Conservation (phyloP, 176 grass and related monocot species). For the Oryza glaberrima region DNA sequence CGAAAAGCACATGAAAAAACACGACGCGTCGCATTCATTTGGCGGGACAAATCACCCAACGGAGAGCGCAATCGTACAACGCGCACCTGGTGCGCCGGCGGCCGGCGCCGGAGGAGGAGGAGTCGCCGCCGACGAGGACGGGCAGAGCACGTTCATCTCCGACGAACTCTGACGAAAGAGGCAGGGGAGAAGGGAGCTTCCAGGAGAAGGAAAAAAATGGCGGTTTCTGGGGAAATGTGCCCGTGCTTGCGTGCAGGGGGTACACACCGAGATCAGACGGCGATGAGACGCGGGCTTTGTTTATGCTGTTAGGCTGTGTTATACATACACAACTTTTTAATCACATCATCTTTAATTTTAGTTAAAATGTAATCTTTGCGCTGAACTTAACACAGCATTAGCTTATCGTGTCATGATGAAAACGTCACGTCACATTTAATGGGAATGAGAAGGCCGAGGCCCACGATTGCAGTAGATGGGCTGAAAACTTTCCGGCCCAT, state of each 20-base stretch:
- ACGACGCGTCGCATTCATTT: background rate
- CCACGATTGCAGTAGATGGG: no score
- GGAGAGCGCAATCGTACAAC: no score
- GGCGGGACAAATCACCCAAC: background rate
- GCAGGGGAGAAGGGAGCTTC: background rate
- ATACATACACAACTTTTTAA: no score
- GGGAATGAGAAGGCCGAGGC: no score
- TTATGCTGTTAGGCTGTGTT: background rate
- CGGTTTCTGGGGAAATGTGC: background rate
- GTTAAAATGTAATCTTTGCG: no score
- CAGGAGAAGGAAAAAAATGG: background rate
- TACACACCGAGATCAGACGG: background rate
- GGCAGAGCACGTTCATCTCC: background rate
- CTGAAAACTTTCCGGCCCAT: background rate
- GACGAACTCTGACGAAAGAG: no score
- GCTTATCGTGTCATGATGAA: background rate
- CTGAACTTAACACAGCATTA: no score
- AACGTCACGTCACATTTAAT: background rate
- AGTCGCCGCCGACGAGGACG: background rate
- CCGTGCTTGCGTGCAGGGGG: background rate
- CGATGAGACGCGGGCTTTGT: constrained; percentile 4
- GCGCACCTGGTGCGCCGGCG: background rate
- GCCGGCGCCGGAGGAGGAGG: background rate
- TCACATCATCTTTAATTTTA: no score
- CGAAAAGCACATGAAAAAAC: background rate